Conservation (phyloP, 2,329 filamentous ascomycete genomes). For the Parascedosporium putredinis region DNA sequence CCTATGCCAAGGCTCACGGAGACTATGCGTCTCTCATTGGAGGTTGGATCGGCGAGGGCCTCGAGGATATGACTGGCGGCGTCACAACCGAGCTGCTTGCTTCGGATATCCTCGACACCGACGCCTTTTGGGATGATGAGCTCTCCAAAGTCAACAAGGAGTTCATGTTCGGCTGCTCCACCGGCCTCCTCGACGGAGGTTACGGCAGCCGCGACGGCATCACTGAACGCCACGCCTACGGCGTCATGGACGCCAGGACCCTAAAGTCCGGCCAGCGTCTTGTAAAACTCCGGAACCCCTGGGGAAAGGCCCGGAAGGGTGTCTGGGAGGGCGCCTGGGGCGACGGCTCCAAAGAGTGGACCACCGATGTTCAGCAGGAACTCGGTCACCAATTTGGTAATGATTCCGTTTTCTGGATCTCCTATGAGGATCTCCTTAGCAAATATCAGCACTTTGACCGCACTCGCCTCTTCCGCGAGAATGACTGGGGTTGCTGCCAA, state of each 20-base stretch:
- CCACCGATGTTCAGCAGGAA: constrained; percentile 44
- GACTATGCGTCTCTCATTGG: constrained; percentile 63
- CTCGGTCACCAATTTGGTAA: constrained; percentile 49
- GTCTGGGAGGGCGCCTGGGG: constrained; percentile 51
- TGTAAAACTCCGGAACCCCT: constrained; percentile 49
- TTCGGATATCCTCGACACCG: constrained; percentile 55
- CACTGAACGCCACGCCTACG: constrained; percentile 49
- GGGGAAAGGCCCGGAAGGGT: constrained; percentile 37
- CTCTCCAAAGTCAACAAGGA: constrained; percentile 68
- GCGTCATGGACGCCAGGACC: constrained; percentile 27
- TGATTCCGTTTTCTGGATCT: constrained; percentile 55
- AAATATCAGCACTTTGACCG: constrained; percentile 53
- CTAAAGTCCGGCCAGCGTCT: constrained; percentile 40
- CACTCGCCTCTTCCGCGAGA: constrained; percentile 49
- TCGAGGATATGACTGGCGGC: constrained; percentile 51
- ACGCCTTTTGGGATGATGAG: constrained; percentile 65
- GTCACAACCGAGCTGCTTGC: constrained; percentile 57
- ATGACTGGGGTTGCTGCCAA: constrained; percentile 46
- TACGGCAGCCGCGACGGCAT: constrained; percentile 45
- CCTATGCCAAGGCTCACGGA: constrained; percentile 75
- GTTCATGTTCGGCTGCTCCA: constrained; percentile 57
- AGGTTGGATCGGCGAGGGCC: constrained; percentile 55
- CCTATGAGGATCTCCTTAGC: constrained; percentile 50
- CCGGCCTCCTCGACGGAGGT: constrained; percentile 30
- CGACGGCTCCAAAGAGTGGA: constrained; percentile 53